Percentiles rank a stretch among this genome's conserved stretches.
These are phyloP conservation scores for Candida takata DNA, from an alignment of 805 yeast species.

Conservation along the genomic window DNA sequence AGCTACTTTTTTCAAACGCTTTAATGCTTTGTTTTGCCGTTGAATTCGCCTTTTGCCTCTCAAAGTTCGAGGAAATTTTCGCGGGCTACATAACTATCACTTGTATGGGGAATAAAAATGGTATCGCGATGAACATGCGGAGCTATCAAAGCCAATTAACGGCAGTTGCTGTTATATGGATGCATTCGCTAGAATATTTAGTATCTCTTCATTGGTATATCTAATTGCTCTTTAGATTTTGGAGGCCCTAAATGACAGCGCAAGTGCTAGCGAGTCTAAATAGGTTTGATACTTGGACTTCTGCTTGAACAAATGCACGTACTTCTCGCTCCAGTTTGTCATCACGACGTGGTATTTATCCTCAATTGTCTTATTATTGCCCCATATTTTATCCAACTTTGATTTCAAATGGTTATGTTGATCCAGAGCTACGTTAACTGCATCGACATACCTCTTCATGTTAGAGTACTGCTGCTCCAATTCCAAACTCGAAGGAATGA, in stretches of 20 bases:
- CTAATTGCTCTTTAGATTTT: constrained; percentile 8
- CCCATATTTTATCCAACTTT: constrained; percentile 31
- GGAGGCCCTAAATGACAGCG: constrained; percentile 20
- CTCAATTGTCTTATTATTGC: constrained; percentile 5
- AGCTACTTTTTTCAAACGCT: too few species aligned
- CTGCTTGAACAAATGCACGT: constrained; percentile 30
- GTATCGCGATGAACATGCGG: too few species aligned
- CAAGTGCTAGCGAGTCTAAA: constrained; percentile 26
- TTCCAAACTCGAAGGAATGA: constrained; percentile 23
- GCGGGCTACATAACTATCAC: too few species aligned
- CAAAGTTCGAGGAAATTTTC: background rate
- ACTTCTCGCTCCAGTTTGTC: constrained; percentile 37
- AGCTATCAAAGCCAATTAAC: too few species aligned
- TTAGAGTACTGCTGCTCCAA: constrained; percentile 33
- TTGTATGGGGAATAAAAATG: too few species aligned
- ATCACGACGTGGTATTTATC: constrained; percentile 26
- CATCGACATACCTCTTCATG: constrained; percentile 33
- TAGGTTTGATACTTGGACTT: constrained; percentile 29
- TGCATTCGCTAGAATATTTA: too few species aligned
- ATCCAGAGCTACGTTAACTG: constrained; percentile 32
- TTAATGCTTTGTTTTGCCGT: too few species aligned
- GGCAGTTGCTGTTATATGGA: too few species aligned
- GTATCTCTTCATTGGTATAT: background rate
- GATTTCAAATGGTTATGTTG: constrained; percentile 37
- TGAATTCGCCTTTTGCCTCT: constrained; percentile 1